Evolutionary conservation across 2,329 filamentous ascomycete genomes (phyloP).

Genomic region (Fusarium sulawesiense): DNA sequence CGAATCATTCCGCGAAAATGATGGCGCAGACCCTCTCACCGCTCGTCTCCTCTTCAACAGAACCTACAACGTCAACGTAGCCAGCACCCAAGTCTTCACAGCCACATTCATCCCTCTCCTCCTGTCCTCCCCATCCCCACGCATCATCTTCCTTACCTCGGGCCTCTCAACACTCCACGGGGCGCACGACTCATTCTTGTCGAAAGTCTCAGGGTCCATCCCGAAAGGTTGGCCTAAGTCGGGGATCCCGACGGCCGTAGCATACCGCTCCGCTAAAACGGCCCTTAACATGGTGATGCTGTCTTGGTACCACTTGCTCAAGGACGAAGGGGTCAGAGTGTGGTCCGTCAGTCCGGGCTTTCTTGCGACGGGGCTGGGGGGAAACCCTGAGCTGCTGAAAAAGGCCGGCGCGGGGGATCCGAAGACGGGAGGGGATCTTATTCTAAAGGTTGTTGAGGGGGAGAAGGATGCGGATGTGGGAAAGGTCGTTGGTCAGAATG

Average conservation of each 20-base stretch:
- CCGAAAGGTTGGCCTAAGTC: slow-evolving; percentile 62
- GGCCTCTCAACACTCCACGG: slow-evolving; percentile 56
- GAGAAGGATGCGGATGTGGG: slow-evolving; percentile 56
- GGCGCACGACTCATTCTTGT: slow-evolving; percentile 43
- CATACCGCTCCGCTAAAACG: slow-evolving; percentile 44
- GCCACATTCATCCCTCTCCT: slow-evolving; percentile 58
- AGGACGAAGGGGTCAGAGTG: slow-evolving; percentile 62
- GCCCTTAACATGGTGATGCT: slow-evolving; percentile 51
- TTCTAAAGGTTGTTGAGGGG: slow-evolving; percentile 56
- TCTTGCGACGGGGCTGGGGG: slow-evolving; percentile 60
- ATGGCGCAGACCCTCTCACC: slow-evolving; percentile 41
- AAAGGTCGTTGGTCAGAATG: slow-evolving; percentile 48
- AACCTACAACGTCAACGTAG: slow-evolving; percentile 63
- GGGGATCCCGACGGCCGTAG: slow-evolving; percentile 54
- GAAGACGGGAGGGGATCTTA: slow-evolving; percentile 52
- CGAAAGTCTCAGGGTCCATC: slow-evolving; percentile 41
- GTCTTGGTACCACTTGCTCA: slow-evolving; percentile 58
- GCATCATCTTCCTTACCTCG: slow-evolving; percentile 61
- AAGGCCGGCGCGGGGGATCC: slow-evolving; percentile 52
- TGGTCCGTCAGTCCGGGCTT: slow-evolving; percentile 61
- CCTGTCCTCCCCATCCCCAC: slow-evolving; percentile 54
- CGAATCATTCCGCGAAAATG: slow-evolving; percentile 50
- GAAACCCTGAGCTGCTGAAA: slow-evolving; percentile 46
- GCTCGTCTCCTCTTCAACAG: slow-evolving; percentile 58
- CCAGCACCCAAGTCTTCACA: slow-evolving; percentile 58